Percentiles rank a stretch among this genome's conserved stretches.
Conservation (phyloP, 805 yeast genomes). For the Starmerella bacillaris region DNA sequence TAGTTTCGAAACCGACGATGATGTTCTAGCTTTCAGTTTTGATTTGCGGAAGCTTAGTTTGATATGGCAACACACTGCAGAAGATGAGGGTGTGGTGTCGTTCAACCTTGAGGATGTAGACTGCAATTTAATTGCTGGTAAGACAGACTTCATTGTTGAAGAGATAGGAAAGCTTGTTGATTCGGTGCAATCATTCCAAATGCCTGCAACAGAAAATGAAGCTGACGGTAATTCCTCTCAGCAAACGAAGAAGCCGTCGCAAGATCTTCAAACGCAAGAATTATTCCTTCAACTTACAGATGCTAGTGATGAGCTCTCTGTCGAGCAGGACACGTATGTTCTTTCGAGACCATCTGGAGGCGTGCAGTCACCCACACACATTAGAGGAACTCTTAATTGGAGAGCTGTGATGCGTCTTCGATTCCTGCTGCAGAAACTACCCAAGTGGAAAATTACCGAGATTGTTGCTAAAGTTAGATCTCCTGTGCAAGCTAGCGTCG, state of each 20-base stretch:
- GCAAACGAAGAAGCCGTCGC: background rate
- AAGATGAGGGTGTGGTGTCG: conserved; percentile 4
- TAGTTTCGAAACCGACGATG: background rate
- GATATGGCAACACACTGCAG: conserved; percentile 19
- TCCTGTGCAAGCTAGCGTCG: conserved; percentile 7
- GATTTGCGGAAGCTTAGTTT: conserved; percentile 20
- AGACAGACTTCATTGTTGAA: background rate
- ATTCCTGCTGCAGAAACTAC: conserved; percentile 42
- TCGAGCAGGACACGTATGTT: conserved; percentile 75
- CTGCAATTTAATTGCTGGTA: background rate
- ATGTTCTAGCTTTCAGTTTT: conserved; percentile 8
- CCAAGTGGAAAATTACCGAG: background rate
- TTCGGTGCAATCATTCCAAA: too few species aligned
- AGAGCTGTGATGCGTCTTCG: conserved; percentile 61
- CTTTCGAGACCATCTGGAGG: conserved; percentile 77
- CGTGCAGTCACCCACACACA: conserved; percentile 54
- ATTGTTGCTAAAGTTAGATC: background rate
- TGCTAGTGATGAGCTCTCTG: conserved; percentile 34
- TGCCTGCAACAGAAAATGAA: too few species aligned
- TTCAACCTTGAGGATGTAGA: background rate
- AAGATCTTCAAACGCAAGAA: background rate
- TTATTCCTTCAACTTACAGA: conserved; percentile 11
- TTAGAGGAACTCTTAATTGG: conserved; percentile 75
- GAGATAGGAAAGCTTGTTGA: background rate
- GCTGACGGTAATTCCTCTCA: background rate